phyloP scores from a whole-genome alignment of 768 basidiomycete genomes.

The Tricholomella constricta region DNA sequence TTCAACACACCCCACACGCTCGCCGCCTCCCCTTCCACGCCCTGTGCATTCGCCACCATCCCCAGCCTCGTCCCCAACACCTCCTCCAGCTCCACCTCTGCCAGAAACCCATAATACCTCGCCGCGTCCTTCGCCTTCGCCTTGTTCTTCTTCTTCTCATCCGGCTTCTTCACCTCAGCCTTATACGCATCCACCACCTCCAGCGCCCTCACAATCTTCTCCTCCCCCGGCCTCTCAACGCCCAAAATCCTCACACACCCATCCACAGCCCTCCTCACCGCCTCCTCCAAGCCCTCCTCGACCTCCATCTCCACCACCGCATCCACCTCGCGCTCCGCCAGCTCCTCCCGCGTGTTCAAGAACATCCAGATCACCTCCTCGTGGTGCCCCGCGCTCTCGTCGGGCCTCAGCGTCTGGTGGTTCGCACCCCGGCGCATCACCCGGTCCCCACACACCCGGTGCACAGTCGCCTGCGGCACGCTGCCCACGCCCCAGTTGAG shows the following conservation, averaged over 20 bases:
- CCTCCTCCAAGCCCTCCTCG: conserved; percentile 52
- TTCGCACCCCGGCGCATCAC: conserved; percentile 75
- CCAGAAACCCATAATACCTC: conserved; percentile 79
- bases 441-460: conserved; percentile 78
- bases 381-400: conserved; percentile 47
- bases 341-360: conserved; percentile 60
- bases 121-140: conserved; percentile 35
- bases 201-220: conserved; percentile 59
- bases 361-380: conserved; percentile 87
- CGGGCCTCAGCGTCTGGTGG: conserved; percentile 80
- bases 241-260: conserved; percentile 58
- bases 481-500: conserved; percentile 72
- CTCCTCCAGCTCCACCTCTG: conserved; percentile 64
- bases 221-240: conserved; percentile 51
- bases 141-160: conserved; percentile 37
- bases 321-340: conserved; percentile 56
- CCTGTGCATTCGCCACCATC: conserved; percentile 18
- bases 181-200: conserved; percentile 43
- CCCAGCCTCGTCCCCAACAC: conserved; percentile 48
- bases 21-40: conserved; percentile 27
- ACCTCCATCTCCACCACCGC: conserved; percentile 63
- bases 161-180: conserved; percentile 33
- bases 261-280: conserved; percentile 60
- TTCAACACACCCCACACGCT: conserved; percentile 56
- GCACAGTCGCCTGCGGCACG: conserved; percentile 57